These are phyloP conservation scores for Arachis hypogaea DNA, from an alignment of 306 rosid genomes.

Conservation along the genomic window DNA sequence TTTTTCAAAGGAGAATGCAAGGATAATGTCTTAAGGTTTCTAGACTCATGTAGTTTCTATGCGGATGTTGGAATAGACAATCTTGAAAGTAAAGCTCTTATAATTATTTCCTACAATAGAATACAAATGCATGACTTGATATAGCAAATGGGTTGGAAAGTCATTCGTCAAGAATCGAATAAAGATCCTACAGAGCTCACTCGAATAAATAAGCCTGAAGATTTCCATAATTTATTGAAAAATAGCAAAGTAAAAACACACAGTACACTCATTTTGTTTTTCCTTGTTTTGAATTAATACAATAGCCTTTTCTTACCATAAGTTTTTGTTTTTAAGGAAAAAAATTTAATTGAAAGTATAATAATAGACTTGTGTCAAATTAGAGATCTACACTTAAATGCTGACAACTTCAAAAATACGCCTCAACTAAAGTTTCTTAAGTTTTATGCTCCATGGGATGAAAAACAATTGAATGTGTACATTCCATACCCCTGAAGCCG, in stretches of 20 bases:
- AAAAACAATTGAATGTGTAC: neutral
- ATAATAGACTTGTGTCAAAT: neutral
- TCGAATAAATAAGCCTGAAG: neutral
- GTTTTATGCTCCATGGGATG: neutral
- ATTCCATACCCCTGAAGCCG: neutral
- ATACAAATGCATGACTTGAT: slow-evolving; percentile 34
- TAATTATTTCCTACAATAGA: neutral
- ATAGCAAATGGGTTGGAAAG: slow-evolving; percentile 16
- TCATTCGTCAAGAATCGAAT: neutral
- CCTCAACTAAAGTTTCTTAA: neutral
- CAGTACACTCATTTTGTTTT: too few relatives aligned
- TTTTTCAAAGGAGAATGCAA: neutral
- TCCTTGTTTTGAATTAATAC: too few relatives aligned
- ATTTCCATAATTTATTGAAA: too few relatives aligned
- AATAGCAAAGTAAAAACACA: neutral
- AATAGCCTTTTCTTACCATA: too few relatives aligned
- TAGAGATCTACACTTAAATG: neutral
- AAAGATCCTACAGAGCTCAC: neutral
- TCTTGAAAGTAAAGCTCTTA: neutral
- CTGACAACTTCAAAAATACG: neutral
- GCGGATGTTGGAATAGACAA: neutral
- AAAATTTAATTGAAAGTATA: neutral
- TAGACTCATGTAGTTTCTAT: neutral
- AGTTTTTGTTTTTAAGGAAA: neutral
- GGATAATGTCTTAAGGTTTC: neutral